Evolutionary conservation across 2,329 filamentous ascomycete genomes (phyloP).

Genomic region (Huntiella omanensis): DNA sequence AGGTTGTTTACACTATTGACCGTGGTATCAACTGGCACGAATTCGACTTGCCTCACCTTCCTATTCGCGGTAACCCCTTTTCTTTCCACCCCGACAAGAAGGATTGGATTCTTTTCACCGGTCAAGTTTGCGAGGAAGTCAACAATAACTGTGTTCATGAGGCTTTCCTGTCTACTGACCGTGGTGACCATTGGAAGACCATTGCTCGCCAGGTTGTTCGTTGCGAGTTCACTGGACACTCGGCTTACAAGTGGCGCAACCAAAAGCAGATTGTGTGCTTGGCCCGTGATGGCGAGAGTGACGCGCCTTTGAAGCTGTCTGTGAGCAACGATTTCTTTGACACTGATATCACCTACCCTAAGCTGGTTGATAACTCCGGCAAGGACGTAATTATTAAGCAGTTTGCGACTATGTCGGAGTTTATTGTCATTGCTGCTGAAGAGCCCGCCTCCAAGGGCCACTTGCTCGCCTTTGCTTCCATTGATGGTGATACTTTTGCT

Average conservation of each 20-base stretch:
- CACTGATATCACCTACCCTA: constrained; percentile 24
- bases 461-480: constrained; percentile 60
- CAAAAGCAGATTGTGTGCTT: constrained; percentile 41
- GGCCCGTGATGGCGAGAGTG: constrained; percentile 27
- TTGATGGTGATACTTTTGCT: constrained; percentile 71
- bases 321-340: constrained; percentile 65
- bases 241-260: constrained; percentile 33
- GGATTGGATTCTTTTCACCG: constrained; percentile 87
- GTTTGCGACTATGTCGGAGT: constrained; percentile 92
- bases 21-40: constrained; percentile 53
- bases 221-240: constrained; percentile 69
- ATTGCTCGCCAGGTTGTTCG: constrained; percentile 56
- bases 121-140: constrained; percentile 44
- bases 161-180: constrained; percentile 61
- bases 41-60: constrained; percentile 50
- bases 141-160: constrained; percentile 46
- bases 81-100: constrained; percentile 70
- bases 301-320: constrained; percentile 48
- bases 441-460: constrained; percentile 30
- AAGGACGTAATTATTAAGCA: constrained; percentile 44
- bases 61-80: constrained; percentile 27
- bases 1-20: constrained; percentile 64
- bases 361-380: constrained; percentile 40
- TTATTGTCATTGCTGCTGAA: constrained; percentile 65
- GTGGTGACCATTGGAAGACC: constrained; percentile 62